phyloP scores from a whole-genome alignment of 2,329 filamentous ascomycete species.

The Ceratocystis ficicola region DNA sequence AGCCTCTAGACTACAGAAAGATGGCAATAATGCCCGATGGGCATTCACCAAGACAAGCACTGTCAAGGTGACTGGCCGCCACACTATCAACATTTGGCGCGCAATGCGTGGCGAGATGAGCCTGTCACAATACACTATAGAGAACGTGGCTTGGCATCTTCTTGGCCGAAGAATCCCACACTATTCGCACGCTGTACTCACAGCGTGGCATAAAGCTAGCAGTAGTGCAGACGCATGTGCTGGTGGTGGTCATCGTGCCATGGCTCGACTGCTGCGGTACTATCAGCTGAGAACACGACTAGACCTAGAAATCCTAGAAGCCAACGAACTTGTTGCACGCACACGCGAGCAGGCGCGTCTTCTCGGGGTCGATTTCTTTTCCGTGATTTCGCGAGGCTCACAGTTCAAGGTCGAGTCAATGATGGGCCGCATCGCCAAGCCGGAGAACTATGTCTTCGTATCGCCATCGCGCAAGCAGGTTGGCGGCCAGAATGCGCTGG shows the following conservation, averaged over 20 bases:
- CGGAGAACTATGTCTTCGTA: slow-evolving; percentile 81
- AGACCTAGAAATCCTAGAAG: slow-evolving; percentile 80
- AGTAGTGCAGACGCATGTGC: not conserved
- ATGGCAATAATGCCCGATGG: slow-evolving; percentile 77
- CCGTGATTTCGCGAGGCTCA: slow-evolving; percentile 84
- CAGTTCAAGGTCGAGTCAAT: slow-evolving; percentile 98
- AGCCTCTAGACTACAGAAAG: slow-evolving; percentile 59
- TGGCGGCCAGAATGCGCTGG: slow-evolving; percentile 82
- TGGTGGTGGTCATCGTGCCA: slow-evolving; percentile 19
- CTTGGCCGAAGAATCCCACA: slow-evolving; percentile 80
- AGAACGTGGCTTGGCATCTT: slow-evolving; percentile 87
- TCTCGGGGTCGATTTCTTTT: slow-evolving; percentile 91
- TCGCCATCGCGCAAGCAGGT: slow-evolving; percentile 89
- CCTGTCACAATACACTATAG: slow-evolving; percentile 86
- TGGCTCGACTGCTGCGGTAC: slow-evolving; percentile 66
- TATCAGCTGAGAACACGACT: slow-evolving; percentile 64
- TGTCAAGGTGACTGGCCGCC: slow-evolving; percentile 81
- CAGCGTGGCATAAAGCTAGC: slow-evolving; percentile 54
- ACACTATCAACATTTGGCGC: slow-evolving; percentile 95
- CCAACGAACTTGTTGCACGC: slow-evolving; percentile 74
- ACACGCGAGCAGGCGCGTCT: slow-evolving; percentile 91
- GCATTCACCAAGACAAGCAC: slow-evolving; percentile 89
- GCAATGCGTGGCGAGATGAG: slow-evolving; percentile 91
- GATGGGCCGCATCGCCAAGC: slow-evolving; percentile 97
- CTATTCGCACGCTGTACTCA: slow-evolving; percentile 67